Percentiles rank a stretch among this genome's conserved stretches.
Conservation (phyloP, 176 grass and related monocot species). For the barley (Hordeum vulgare) region MorexV3_pseudomolecules_assembly NC_058523.1:92030939-92031438, state of each 20-base stretch:
- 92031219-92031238: too few relatives aligned
- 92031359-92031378: conserved; percentile 84
- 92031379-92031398: conserved; percentile 67
- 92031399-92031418: conserved; percentile 76
- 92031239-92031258: background rate
- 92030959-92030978: conserved; percentile 79
- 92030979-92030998: conserved; percentile 88
- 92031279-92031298: conserved; percentile 62
- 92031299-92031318: conserved; percentile 72
- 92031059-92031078: conserved; percentile 64
- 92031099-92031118: conserved; percentile 62
- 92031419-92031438: conserved; percentile 36
- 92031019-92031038: conserved; percentile 61
- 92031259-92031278: conserved; percentile 73
- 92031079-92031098: conserved; percentile 55
- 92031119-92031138: conserved; percentile 80
- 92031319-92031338: conserved; percentile 69
- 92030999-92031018: conserved; percentile 74
- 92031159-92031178: conserved; percentile 50
- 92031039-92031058: conserved; percentile 65
- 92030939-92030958: conserved; percentile 73
- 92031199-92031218: background rate
- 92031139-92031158: conserved; percentile 74
- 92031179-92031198: background rate
- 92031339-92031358: conserved; percentile 75